Evolutionary conservation across 345 rosid genomes (phyloP).

Genomic region (Stellera chamaejasme): DNA sequence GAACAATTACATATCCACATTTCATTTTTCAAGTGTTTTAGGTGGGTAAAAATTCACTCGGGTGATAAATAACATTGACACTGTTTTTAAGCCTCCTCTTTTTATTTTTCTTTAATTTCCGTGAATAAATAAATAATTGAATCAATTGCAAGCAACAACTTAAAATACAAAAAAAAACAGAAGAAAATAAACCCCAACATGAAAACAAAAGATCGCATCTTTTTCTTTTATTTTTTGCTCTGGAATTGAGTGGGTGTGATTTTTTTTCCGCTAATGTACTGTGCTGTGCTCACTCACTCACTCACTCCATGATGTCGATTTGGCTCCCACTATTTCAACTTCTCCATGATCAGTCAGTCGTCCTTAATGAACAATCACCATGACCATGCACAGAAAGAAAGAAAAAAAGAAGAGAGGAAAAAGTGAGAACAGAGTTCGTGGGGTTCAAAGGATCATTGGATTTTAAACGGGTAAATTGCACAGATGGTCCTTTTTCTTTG

Average conservation of each 20-base stretch:
- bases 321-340: conserved; percentile 15
- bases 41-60: no score
- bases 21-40: no score
- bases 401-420: conserved; percentile 6
- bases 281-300: not conserved
- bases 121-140: not conserved
- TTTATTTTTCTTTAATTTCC: no score
- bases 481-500: no score
- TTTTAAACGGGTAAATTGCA: not conserved
- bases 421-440: conserved; percentile 8
- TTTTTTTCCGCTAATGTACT: not conserved
- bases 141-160: not conserved
- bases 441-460: conserved; percentile 7
- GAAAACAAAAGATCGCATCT: not conserved
- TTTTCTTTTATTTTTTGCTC: not conserved
- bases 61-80: no score
- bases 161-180: not conserved
- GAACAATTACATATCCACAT: no score
- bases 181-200: not conserved
- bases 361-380: conserved; percentile 15
- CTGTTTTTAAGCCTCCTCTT: no score
- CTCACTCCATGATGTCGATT: conserved; percentile 1
- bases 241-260: not conserved
- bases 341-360: conserved; percentile 12
- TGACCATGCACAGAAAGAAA: conserved; percentile 15